Conservation (phyloP, 306 rosid genomes). For the Trifolium subterraneum region DNA sequence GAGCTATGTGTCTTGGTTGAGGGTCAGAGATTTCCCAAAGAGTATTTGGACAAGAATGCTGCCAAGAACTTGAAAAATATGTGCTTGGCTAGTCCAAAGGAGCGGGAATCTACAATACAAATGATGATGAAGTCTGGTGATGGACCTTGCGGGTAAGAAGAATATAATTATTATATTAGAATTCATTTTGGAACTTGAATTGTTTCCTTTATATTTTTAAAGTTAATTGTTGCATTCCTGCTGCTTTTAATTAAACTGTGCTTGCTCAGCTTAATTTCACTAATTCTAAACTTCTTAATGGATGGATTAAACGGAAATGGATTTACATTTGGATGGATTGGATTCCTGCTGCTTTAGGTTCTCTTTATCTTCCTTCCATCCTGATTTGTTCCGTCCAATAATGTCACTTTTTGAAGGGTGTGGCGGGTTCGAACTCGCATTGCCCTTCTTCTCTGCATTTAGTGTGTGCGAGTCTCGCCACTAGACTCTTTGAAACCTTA, state of each 20-base stretch:
- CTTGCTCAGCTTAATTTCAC: not conserved
- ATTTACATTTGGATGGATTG: not conserved
- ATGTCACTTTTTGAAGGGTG: not conserved
- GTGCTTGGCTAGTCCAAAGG: slow-evolving; percentile 44
- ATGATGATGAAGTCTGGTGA: slow-evolving; percentile 43
- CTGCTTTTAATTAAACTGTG: slow-evolving; percentile 2
- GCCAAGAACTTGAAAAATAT: slow-evolving; percentile 41
- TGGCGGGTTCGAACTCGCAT: not conserved
- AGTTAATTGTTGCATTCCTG: not conserved
- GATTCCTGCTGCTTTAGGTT: not conserved
- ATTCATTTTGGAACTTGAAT: not conserved
- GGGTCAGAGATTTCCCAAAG: slow-evolving; percentile 71
- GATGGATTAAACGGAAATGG: not conserved
- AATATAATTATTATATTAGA: slow-evolving; percentile 17
- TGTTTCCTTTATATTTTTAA: not conserved
- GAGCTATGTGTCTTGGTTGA: slow-evolving; percentile 66
- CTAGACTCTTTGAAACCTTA: not conserved
- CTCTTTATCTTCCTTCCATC: not conserved
- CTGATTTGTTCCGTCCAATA: not conserved
- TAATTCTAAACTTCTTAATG: not conserved
- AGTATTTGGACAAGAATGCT: slow-evolving; percentile 36
- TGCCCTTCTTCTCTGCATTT: not conserved
- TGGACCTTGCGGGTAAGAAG: slow-evolving; percentile 76
- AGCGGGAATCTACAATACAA: slow-evolving; percentile 44
- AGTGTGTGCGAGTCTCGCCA: not conserved